These are phyloP conservation scores for Penicillium tannophilum DNA, from an alignment of 495 filamentous ascomycete genomes.

Conservation along the genomic window DNA sequence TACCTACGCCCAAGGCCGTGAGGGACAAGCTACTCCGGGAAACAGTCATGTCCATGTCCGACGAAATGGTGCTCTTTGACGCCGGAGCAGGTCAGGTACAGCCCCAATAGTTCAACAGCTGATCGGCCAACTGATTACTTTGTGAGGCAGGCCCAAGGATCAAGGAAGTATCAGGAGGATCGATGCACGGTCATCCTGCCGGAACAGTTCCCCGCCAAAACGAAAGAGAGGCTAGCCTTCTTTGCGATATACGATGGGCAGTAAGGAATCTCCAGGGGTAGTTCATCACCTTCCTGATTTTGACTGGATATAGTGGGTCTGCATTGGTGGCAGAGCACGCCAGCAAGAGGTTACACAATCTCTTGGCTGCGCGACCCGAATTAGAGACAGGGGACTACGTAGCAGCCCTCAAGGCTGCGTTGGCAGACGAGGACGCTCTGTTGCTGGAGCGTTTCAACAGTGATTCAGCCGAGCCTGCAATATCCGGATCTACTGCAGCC, in stretches of 20 bases:
- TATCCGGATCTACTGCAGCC: conserved; percentile 41
- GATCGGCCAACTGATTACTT: conserved; percentile 11
- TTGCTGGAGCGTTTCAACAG: conserved; percentile 32
- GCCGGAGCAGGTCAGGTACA: conserved; percentile 35
- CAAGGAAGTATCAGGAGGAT: conserved; percentile 37
- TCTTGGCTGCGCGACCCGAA: conserved; percentile 35
- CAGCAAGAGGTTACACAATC: conserved; percentile 28
- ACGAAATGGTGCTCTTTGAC: conserved; percentile 36
- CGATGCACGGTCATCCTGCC: conserved; percentile 33
- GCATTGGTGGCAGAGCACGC: conserved; percentile 38
- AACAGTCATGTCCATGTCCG: conserved; percentile 27
- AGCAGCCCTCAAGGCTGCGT: conserved; percentile 36
- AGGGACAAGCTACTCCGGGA: conserved; percentile 28
- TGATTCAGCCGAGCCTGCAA: conserved; percentile 29
- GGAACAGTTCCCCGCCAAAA: conserved; percentile 32
- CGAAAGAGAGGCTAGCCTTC: conserved; percentile 37
- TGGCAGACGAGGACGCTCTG: conserved; percentile 42
- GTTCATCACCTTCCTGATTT: conserved; percentile 4
- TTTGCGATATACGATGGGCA: conserved; percentile 48
- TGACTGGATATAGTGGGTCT: conserved; percentile 33
- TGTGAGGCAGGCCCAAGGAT: conserved; percentile 33
- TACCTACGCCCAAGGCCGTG: conserved; percentile 22
- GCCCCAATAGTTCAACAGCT: background rate
- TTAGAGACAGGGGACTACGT: conserved; percentile 35
- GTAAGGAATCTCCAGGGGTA: conserved; percentile 26